Conservation (phyloP, 164 flowering plant species). For the Brasenia schreberi region DNA sequence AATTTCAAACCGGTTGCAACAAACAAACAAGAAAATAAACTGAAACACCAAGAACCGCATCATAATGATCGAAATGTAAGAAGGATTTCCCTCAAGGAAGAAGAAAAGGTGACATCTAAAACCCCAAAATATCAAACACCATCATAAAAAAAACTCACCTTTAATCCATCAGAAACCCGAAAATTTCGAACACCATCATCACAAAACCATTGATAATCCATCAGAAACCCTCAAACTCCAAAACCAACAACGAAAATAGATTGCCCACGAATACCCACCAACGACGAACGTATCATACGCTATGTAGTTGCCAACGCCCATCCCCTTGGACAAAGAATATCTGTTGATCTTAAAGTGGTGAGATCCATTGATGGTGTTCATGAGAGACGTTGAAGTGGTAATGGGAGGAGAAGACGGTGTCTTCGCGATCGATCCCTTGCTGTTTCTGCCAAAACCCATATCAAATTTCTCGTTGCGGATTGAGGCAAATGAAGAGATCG, state of each 20-base stretch:
- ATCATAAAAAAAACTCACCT: no score
- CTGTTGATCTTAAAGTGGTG: slow-evolving; percentile 79
- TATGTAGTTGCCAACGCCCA: slow-evolving; percentile 74
- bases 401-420: background rate
- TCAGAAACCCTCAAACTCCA: no score
- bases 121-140: no score
- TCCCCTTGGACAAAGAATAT: slow-evolving; percentile 66
- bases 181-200: no score
- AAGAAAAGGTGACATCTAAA: no score
- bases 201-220: no score
- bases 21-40: no score
- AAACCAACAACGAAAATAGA: slow-evolving; percentile 29
- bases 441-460: background rate
- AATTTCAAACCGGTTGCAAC: no score
- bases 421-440: background rate
- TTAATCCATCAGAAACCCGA: no score
- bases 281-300: slow-evolving; percentile 74
- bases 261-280: slow-evolving; percentile 89
- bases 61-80: no score
- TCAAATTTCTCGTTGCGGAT: background rate
- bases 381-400: slow-evolving; percentile 51
- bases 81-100: no score
- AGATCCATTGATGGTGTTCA: slow-evolving; percentile 65
- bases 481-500: background rate
- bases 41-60: no score